Evolutionary conservation across 2,329 filamentous ascomycete genomes (phyloP).

Genomic region (Pseudogymnoascus sp.): DNA sequence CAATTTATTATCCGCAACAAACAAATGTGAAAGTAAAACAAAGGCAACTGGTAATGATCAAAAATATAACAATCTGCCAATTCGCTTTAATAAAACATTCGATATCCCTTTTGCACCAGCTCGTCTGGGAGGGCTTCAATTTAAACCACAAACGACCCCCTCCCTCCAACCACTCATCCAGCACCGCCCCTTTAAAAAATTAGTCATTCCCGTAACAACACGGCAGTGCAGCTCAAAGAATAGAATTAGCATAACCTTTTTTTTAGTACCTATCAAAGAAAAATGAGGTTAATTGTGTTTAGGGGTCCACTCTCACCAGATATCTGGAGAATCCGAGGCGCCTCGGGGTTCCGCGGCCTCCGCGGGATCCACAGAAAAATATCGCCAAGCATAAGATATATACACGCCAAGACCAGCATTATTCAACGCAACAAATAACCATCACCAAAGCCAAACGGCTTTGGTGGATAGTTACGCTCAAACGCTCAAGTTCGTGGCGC

Average conservation of each 20-base stretch:
- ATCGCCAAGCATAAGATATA: neutral
- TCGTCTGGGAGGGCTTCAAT: neutral
- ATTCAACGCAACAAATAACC: neutral
- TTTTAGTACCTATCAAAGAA: neutral
- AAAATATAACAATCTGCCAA: neutral
- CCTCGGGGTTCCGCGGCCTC: neutral
- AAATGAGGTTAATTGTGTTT: neutral
- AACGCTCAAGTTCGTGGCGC: neutral
- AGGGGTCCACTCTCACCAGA: neutral
- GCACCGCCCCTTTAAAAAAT: neutral
- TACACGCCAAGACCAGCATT: neutral
- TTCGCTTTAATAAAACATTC: neutral
- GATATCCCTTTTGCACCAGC: neutral
- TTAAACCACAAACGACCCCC: neutral
- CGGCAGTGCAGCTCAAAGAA: neutral
- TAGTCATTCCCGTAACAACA: neutral
- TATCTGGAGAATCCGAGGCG: neutral
- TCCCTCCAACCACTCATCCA: neutral
- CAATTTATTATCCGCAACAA: neutral
- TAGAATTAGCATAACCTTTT: neutral
- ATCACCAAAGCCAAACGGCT: neutral
- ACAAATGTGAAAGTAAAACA: neutral
- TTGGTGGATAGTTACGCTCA: neutral
- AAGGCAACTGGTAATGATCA: neutral
- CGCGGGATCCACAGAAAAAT: neutral